Base-by-base conservation (phyloP, 495 filamentous ascomycete genomes). In the Aspergillus egyptiacus region DNA sequence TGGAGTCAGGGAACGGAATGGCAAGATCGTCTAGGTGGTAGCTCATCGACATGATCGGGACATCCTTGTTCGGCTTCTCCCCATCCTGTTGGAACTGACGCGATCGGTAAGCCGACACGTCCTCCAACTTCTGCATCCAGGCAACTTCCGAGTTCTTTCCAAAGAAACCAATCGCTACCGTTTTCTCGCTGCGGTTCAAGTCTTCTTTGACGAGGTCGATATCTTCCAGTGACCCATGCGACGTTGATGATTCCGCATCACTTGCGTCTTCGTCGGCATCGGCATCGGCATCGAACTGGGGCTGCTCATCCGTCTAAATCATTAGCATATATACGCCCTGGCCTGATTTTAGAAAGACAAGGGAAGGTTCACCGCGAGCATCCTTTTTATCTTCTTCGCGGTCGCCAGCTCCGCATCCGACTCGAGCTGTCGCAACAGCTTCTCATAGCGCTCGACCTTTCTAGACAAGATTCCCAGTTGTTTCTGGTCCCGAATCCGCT, bases 71-170 rank as follows among this genome's bases (percentile, higher is more conserved):
- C 30, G 10, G 5, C 15, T 30, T 33, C 3, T 34, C 15, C 28
- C 27, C 32, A 11, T 42, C 36, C 7, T 1, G 5, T 5, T 36
- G 14, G 7, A 9, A 20, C 4, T 17, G 20, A 15, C 34, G 42
- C 9, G 31, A 44, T 24, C 51, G 51, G n/a, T 33, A 33, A 18
- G 53, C 54, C 5, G 61, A 56, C 17, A 55, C 62, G 41, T 67
- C 57, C 11, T 68, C 62, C 6, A 73, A 40, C 41, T 61, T 59
- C 48, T 76, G 78, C 50, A 84, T 74, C 83, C 83, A 85, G 20
- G 69, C 60, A 17, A 83, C 60, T 34, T 82, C 80, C 0, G 81
- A 85, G 39, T 72, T 81, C 54, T 83, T 83, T 17, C 82, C 82
- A 46, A 82, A 69, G 58, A 76, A 84, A 0, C 82, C 82, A 15